Percentiles rank a stretch among this genome's conserved stretches.
Evolutionary conservation across 176 grass and related monocot genomes (phyloP).

Genomic region (Oryza nivara): DNA sequence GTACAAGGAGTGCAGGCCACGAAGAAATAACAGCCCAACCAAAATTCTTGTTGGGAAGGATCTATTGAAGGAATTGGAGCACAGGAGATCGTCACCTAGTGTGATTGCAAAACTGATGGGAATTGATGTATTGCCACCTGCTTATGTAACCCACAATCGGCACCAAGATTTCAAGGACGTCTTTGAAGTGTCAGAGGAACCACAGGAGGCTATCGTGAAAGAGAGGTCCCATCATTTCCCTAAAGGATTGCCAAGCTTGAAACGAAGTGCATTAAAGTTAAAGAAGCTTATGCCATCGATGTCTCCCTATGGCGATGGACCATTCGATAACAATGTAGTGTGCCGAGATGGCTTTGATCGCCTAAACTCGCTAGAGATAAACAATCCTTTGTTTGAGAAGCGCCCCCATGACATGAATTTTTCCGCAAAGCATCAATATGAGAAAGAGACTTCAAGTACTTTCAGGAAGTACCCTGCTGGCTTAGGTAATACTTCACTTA

Average conservation of each 20-base stretch:
- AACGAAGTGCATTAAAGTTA: slow-evolving; percentile 34
- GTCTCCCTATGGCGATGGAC: slow-evolving; percentile 31
- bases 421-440: slow-evolving; percentile 30
- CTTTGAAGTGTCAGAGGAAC: slow-evolving; percentile 52
- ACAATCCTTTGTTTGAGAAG: slow-evolving; percentile 70
- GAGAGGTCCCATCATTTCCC: slow-evolving; percentile 38
- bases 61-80: slow-evolving; percentile 50
- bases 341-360: slow-evolving; percentile 36
- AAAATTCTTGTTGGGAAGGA: slow-evolving; percentile 57
- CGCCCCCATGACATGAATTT: slow-evolving; percentile 49
- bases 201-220: slow-evolving; percentile 35
- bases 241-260: slow-evolving; percentile 57
- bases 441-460: slow-evolving; percentile 27
- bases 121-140: slow-evolving; percentile 61
- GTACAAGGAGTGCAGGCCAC: slow-evolving; percentile 53
- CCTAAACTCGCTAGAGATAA: slow-evolving; percentile 51
- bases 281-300: slow-evolving; percentile 50
- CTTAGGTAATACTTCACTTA: slow-evolving; percentile 46
- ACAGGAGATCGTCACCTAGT: slow-evolving; percentile 58
- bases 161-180: slow-evolving; percentile 68
- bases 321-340: slow-evolving; percentile 26
- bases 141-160: slow-evolving; percentile 25
- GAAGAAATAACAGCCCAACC: slow-evolving; percentile 34
- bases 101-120: slow-evolving; percentile 85
- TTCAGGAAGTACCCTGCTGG: slow-evolving; percentile 40